These are phyloP conservation scores for Niveomyces coronatus DNA, from an alignment of 2,329 filamentous ascomycete genomes.

Conservation along the genomic window DNA sequence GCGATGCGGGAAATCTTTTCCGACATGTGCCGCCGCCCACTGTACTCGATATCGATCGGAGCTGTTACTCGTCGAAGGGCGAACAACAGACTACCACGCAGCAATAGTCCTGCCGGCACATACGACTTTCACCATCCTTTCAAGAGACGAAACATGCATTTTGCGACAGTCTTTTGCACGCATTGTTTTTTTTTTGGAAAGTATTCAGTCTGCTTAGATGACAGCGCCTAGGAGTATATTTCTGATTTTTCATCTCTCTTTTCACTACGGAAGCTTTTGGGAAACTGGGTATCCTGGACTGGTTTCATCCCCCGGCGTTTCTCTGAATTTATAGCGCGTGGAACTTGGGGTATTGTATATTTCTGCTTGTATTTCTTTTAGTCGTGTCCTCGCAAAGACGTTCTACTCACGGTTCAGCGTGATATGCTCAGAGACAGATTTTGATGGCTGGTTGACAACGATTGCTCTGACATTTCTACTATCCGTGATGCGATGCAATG, in stretches of 20 bases:
- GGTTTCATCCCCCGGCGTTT: constrained; percentile 14
- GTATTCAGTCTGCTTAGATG: constrained; percentile 2
- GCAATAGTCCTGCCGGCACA: background rate
- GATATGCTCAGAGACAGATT: background rate
- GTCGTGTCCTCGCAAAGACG: too few species aligned
- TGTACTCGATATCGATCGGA: too few species aligned
- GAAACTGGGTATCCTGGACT: constrained; percentile 12
- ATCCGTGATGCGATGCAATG: background rate
- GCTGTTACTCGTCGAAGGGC: too few species aligned
- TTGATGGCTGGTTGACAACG: background rate
- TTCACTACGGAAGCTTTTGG: constrained; percentile 2
- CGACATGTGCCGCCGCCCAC: too few species aligned
- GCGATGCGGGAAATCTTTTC: too few species aligned
- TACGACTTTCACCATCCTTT: constrained; percentile 7
- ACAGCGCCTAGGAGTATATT: constrained; percentile 10
- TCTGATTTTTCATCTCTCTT: constrained; percentile 3
- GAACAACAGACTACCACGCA: too few species aligned
- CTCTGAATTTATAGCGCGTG: background rate
- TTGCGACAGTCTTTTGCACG: constrained; percentile 10
- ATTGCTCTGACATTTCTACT: too few species aligned
- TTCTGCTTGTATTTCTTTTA: background rate
- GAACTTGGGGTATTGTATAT: background rate
- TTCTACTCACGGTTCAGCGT: too few species aligned
- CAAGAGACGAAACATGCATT: constrained; percentile 6
- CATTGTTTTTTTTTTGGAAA: too few species aligned